Evolutionary conservation across 495 filamentous ascomycete genomes (phyloP).

Genomic region (Penicillium nucicola): DNA sequence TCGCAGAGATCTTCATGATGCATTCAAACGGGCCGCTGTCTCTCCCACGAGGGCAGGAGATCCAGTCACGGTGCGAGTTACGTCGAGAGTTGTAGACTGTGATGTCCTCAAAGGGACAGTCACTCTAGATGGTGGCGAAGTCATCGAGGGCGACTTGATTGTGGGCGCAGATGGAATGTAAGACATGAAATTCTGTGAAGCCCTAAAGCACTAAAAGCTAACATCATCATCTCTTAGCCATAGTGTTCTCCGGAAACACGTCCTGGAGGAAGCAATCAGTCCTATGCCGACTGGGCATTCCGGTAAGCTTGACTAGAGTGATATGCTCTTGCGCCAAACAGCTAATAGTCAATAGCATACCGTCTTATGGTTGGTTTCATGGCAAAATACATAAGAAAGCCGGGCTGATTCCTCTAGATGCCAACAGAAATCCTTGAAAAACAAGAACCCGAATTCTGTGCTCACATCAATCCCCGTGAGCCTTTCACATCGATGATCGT

Average conservation of each 20-base stretch:
- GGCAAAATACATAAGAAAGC: neutral
- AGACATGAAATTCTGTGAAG: neutral
- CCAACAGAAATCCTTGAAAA: conserved; percentile 13
- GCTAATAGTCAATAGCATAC: conserved; percentile 17
- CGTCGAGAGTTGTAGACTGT: conserved; percentile 14
- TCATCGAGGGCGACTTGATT: conserved; percentile 25
- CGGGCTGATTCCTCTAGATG: conserved; percentile 7
- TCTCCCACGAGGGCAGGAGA: conserved; percentile 12
- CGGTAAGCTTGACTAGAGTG: conserved; percentile 9
- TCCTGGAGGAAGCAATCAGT: neutral
- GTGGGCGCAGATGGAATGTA: conserved; percentile 50
- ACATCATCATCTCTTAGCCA: conserved; percentile 1
- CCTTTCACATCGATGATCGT: conserved; percentile 22
- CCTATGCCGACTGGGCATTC: conserved; percentile 20
- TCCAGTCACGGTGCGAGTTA: conserved; percentile 13
- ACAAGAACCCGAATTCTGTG: conserved; percentile 19
- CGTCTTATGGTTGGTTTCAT: conserved; percentile 16
- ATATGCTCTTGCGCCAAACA: too few species aligned
- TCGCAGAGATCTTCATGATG: conserved; percentile 27
- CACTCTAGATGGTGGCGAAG: conserved; percentile 22
- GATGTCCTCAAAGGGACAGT: conserved; percentile 17
- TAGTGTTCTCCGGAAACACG: conserved; percentile 15
- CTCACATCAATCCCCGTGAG: conserved; percentile 22
- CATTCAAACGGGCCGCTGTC: conserved; percentile 12
- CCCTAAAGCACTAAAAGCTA: neutral